Conservation (phyloP, 768 basidiomycete species). For the Artomyces pyxidatus region DNA sequence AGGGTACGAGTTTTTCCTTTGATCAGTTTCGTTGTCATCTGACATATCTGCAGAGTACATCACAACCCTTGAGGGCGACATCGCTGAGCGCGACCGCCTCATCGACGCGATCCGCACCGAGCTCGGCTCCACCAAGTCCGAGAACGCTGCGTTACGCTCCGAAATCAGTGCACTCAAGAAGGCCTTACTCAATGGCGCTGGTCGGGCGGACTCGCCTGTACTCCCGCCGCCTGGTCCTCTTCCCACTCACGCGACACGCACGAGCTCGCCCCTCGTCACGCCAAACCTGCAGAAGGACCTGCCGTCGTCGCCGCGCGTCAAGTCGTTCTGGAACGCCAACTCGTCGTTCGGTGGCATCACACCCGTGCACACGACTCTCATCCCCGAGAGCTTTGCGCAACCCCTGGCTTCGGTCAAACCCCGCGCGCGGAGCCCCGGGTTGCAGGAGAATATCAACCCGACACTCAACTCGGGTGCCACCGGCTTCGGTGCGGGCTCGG, state of each 20-base stretch:
- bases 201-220: conserved; percentile 27
- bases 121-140: conserved; percentile 67
- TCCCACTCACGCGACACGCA: conserved; percentile 17
- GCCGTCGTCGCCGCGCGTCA: conserved; percentile 51
- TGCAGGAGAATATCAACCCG: conserved; percentile 80
- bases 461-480: conserved; percentile 45
- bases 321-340: conserved; percentile 80
- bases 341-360: conserved; percentile 61
- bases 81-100: conserved; percentile 85
- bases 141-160: conserved; percentile 77
- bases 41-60: conserved; percentile 69
- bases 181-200: conserved; percentile 62
- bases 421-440: conserved; percentile 21
- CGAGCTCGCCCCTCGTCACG: conserved; percentile 33
- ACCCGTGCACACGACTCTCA: conserved; percentile 75
- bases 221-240: conserved; percentile 41
- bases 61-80: conserved; percentile 85
- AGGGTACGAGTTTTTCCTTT: conserved; percentile 44
- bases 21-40: background rate
- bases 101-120: conserved; percentile 83
- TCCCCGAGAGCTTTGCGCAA: conserved; percentile 47
- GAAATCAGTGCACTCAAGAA: conserved; percentile 71
- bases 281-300: conserved; percentile 77
- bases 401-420: conserved; percentile 15
- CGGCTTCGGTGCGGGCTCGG: conserved; percentile 24